phyloP scores from a whole-genome alignment of 2,329 filamentous ascomycete species.

The Acrodontium crateriforme region DNA sequence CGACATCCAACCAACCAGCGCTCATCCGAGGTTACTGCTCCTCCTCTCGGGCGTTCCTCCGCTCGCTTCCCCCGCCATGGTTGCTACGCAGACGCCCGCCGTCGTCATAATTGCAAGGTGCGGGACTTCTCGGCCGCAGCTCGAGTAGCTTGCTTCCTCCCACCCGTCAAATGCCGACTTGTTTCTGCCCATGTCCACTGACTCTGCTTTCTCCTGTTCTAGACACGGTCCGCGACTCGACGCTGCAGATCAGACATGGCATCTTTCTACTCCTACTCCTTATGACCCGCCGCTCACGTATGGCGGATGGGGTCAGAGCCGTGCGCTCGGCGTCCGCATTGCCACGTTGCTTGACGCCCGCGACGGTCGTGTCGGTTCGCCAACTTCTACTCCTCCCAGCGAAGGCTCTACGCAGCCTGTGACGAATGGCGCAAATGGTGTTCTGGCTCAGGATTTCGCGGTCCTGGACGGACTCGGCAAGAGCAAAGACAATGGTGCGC shows the following conservation, averaged over 20 bases:
- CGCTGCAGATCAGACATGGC: slow-evolving; percentile 89
- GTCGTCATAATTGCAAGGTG: slow-evolving; percentile 38
- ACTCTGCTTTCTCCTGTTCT: slow-evolving; percentile 4
- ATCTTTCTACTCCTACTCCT: slow-evolving; percentile 78
- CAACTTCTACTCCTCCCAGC: slow-evolving; percentile 23
- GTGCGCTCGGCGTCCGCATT: slow-evolving; percentile 69
- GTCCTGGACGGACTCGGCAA: slow-evolving; percentile 1
- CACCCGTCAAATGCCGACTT: slow-evolving; percentile 6
- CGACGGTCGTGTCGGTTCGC: slow-evolving; percentile 25
- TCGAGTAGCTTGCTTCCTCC: no score
- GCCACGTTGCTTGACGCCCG: slow-evolving; percentile 50
- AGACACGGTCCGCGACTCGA: slow-evolving; percentile 90
- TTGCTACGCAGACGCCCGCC: slow-evolving; percentile 32
- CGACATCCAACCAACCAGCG: no score
- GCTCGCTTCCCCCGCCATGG: no score
- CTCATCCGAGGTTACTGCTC: no score
- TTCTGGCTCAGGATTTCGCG: slow-evolving; percentile 10
- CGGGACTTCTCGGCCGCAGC: slow-evolving; percentile 7
- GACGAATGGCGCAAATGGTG: slow-evolving; percentile 6
- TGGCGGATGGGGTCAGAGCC: slow-evolving; percentile 80
- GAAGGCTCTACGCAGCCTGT: slow-evolving; percentile 14
- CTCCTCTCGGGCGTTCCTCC: no score
- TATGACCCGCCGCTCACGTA: slow-evolving; percentile 95
- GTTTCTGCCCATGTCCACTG: no score
- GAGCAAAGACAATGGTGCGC: neutral